Evolutionary conservation across 257 asterid species (phyloP).

Genomic region (Lithospermum erythrorhizon): DNA sequence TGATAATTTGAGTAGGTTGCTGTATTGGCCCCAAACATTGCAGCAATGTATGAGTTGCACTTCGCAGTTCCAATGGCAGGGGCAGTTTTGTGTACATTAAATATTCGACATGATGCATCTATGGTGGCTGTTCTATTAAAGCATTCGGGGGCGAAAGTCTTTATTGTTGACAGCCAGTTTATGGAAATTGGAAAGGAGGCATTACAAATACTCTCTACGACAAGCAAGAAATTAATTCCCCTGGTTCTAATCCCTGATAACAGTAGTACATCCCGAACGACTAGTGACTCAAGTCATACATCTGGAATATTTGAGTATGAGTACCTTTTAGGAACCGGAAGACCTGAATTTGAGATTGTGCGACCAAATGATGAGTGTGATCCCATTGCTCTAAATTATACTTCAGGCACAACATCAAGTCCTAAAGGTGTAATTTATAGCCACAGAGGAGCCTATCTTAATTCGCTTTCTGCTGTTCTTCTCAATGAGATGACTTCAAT

Average conservation of each 20-base stretch:
- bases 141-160: conserved; percentile 23
- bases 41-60: conserved; percentile 29
- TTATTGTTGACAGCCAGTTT: conserved; percentile 21
- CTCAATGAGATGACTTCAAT: conserved; percentile 17
- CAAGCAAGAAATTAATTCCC: conserved; percentile 7
- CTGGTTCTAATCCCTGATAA: conserved; percentile 13
- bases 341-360: conserved; percentile 18
- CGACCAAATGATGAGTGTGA: conserved; percentile 23
- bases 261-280: not conserved
- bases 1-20: conserved; percentile 18
- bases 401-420: conserved; percentile 31
- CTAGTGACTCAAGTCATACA: not conserved
- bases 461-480: conserved; percentile 20
- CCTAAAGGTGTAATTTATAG: conserved; percentile 27
- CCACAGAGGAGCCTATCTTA: conserved; percentile 33
- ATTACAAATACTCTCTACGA: conserved; percentile 12
- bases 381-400: conserved; percentile 27
- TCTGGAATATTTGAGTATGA: conserved; percentile 14
- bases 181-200: conserved; percentile 17
- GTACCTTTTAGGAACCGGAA: conserved; percentile 16
- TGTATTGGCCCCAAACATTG: conserved; percentile 25
- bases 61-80: conserved; percentile 31
- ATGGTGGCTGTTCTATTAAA: conserved; percentile 15
- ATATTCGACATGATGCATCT: conserved; percentile 24
- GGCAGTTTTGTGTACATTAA: conserved; percentile 25